Evolutionary conservation across 1,284 basidiomycete species (phyloP).

Genomic region (Phellopilus nigrolimitatus): DNA sequence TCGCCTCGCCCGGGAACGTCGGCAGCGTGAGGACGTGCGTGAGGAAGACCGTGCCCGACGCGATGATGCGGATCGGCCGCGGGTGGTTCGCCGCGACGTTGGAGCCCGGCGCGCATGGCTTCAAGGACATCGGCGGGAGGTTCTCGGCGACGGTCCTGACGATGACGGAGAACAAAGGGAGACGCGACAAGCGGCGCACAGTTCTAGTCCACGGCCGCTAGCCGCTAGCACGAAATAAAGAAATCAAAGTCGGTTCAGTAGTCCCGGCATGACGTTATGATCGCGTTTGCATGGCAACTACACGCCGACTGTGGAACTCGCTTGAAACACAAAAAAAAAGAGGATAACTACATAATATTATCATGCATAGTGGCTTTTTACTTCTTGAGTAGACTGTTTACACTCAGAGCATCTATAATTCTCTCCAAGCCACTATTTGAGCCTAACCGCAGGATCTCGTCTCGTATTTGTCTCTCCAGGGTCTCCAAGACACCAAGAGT

Average conservation of each 20-base stretch:
- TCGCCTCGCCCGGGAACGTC: slow-evolving; percentile 52
- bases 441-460: slow-evolving; percentile 53
- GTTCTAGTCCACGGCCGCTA: too few species aligned
- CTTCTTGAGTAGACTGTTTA: slow-evolving; percentile 19
- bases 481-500: slow-evolving; percentile 56
- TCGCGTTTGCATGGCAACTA: too few species aligned
- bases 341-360: not conserved
- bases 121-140: slow-evolving; percentile 4
- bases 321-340: not conserved
- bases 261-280: too few species aligned
- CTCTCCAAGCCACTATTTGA: slow-evolving; percentile 47
- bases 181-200: too few species aligned
- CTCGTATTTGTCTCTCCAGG: slow-evolving; percentile 51
- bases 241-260: too few species aligned
- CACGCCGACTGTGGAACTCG: too few species aligned
- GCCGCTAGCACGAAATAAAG: too few species aligned
- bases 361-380: not conserved
- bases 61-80: slow-evolving; percentile 63
- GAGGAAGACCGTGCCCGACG: slow-evolving; percentile 72
- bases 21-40: slow-evolving; percentile 64
- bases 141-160: too few species aligned
- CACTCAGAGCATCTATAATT: slow-evolving; percentile 41
- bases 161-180: not conserved
- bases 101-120: not conserved
- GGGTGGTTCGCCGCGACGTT: not conserved